Evolutionary conservation across 2,329 filamentous ascomycete species (phyloP), one percentile per base, ranked within the genome.

Genomic region (Paraphaeosphaeria sporulosa): DNA sequence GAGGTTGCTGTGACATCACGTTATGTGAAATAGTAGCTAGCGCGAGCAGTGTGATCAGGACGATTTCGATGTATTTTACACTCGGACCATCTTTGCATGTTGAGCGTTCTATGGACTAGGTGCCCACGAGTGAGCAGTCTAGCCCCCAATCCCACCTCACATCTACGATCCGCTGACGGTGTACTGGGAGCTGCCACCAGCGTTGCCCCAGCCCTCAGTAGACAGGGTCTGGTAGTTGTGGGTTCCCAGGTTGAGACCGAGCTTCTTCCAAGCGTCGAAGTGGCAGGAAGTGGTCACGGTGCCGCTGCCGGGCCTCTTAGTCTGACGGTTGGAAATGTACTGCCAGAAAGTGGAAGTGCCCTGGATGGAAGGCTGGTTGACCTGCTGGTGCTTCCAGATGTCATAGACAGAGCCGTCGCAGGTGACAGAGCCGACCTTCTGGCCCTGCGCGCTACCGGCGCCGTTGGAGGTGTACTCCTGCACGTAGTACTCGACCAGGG

Each of bases 261-360:
- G 61, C 57, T 61, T 62, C 2, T 58, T 59, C 71, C 72, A 74
- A 8, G 70, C 72, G 54, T 74, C 69, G 43, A 73, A 74, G 58
- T 74, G 72, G 64, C 67, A 71, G 57, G 64, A 65, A 15, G 71
- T 73, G 13, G 70, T 74, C 2, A 75, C 63, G 25, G 72, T 75
- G 13, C 71, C 72, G 53, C 70, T 70, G 43, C 67, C 69, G 25
- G 68, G 62, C 27, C 72, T 58, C 67, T 74, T 73, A 51, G 53
- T 62, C 34, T 60, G 58, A 21, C 72, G 62, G 60, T 74, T 71
- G 57, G 64, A 69, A 77, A 81, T 84, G 76, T 80, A 85, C 74
- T 85, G 84, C 65, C 78, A 75, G 69, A 85, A 85, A 23, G 81
- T 84, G 9, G 71, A 66, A 3, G 79, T 84, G 32, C 83, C 83